Conservation (phyloP, 441 rosid species). For the Pelargonium australe region DNA sequence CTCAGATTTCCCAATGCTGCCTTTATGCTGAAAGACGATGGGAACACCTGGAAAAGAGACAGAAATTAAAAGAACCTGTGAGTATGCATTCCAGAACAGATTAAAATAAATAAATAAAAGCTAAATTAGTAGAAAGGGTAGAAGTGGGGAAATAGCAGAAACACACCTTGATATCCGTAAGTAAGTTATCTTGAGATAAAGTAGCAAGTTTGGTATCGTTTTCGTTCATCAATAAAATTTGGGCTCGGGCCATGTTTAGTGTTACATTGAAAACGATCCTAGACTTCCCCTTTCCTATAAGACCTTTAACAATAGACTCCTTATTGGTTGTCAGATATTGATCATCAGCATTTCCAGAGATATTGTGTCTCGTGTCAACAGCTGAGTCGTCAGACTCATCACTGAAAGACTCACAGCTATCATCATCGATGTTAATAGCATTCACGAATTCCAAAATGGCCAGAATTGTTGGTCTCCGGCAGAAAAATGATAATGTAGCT, state of each 20-base stretch:
- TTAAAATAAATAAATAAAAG: neutral
- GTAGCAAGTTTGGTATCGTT: slow-evolving; percentile 82
- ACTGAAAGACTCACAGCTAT: slow-evolving; percentile 46
- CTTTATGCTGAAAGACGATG: slow-evolving; percentile 83
- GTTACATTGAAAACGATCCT: slow-evolving; percentile 70
- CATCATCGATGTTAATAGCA: slow-evolving; percentile 63
- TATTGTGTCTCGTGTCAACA: slow-evolving; percentile 34
- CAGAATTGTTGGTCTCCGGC: slow-evolving; percentile 91
- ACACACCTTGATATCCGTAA: slow-evolving; percentile 82
- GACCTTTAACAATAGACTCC: slow-evolving; percentile 73
- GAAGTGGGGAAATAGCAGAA: slow-evolving; percentile 14
- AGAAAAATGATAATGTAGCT: slow-evolving; percentile 87
- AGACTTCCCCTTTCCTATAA: slow-evolving; percentile 94
- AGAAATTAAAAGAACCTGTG: slow-evolving; percentile 19
- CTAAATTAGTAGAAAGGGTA: neutral
- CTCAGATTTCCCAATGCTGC: slow-evolving; percentile 92
- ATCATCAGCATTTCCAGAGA: slow-evolving; percentile 35
- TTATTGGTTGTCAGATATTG: slow-evolving; percentile 25
- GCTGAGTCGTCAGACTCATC: slow-evolving; percentile 43
- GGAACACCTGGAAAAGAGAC: slow-evolving; percentile 63
- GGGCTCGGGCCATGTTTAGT: slow-evolving; percentile 88
- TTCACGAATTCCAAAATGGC: slow-evolving; percentile 87
- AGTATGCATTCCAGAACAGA: neutral
- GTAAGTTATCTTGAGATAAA: slow-evolving; percentile 84
- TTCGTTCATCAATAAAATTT: slow-evolving; percentile 88